Base-by-base conservation (phyloP, 345 rosid species). In the Citrus medica region DNA sequence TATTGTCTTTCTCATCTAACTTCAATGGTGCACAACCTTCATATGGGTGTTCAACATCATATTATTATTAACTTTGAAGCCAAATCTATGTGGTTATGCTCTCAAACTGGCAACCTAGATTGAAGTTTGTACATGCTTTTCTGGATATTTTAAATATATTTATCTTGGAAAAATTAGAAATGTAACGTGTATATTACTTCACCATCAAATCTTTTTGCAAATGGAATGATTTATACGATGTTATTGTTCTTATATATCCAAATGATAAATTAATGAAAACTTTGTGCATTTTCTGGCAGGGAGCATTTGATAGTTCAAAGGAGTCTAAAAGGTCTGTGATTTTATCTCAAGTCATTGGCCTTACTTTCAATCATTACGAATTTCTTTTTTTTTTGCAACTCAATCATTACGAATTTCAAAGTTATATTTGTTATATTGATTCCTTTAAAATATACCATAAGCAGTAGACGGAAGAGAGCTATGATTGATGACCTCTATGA, bases 301-400 rank as follows among this genome's bases (percentile, higher is more conserved):
- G 74, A 17, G 37, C 75, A 27, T 72, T 61, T 55, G 84, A 83
- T 28, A 76, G 68, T 71, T 67, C 79, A 56, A 69, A 51, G 63
- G 82, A 77, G 58, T 78, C 88, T 69, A 80, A 66, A 85, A 85
- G 83, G 85, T 83, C 58, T 73, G 81, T 55, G 35, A 67, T 73
- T 30, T 24, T 66, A 35, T 46, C 76, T 38, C 58, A 25, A 58
- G 10, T 30, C 60, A 61, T 62, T 58, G 17, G 37, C 55, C 22
- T 40, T 76, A 33, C 19, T 66, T 51, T 53, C 19, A 6, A 67
- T 51, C 42, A 7, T 3, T 24, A 35, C 2, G 17, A 76, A 16
- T n/a, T 33, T 51, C 17, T 33, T 33, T 33, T 4, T 32, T 28
- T 30, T 33, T 33, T 5, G 33, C 35, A 33, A 33, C 35, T 53